Evolutionary conservation across 2,329 filamentous ascomycete genomes (phyloP).

Genomic region (Neofusicoccum cordaticola): DNA sequence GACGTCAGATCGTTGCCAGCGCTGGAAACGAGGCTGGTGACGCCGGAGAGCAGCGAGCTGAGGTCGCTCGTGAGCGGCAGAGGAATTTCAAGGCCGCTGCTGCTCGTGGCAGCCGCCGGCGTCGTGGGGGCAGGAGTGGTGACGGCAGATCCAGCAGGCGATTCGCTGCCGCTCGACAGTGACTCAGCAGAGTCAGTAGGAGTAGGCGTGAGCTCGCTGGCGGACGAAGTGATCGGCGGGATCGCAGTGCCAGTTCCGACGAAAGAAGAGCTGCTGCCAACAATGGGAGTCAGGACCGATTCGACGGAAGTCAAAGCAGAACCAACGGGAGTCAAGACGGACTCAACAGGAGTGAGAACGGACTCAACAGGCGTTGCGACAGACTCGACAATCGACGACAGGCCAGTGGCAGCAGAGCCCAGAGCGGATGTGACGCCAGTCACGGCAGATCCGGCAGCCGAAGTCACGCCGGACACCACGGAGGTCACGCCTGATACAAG

Average conservation of each 20-base stretch:
- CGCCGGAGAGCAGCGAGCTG: slow-evolving; percentile 8
- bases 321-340: not conserved
- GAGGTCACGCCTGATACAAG: slow-evolving; percentile 11
- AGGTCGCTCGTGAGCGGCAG: slow-evolving; percentile 14
- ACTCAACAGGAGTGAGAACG: not conserved
- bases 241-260: not conserved
- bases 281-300: slow-evolving; percentile 1
- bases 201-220: not conserved
- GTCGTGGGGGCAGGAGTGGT: not conserved
- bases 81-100: slow-evolving; percentile 1
- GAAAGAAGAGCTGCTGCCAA: not conserved
- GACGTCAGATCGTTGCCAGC: slow-evolving; percentile 1
- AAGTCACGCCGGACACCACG: slow-evolving; percentile 1
- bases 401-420: not conserved
- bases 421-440: not conserved
- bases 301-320: not conserved
- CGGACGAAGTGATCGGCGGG: slow-evolving; percentile 1
- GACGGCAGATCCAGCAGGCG: not conserved
- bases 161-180: not conserved
- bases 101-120: slow-evolving; percentile 3
- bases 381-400: not conserved
- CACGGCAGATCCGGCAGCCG: slow-evolving; percentile 1
- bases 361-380: not conserved
- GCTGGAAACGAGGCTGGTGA: slow-evolving; percentile 8
- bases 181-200: not conserved